Conservation (phyloP, 1,139 yeast genomes). For the Groenewaldozyma sp. region DNA sequence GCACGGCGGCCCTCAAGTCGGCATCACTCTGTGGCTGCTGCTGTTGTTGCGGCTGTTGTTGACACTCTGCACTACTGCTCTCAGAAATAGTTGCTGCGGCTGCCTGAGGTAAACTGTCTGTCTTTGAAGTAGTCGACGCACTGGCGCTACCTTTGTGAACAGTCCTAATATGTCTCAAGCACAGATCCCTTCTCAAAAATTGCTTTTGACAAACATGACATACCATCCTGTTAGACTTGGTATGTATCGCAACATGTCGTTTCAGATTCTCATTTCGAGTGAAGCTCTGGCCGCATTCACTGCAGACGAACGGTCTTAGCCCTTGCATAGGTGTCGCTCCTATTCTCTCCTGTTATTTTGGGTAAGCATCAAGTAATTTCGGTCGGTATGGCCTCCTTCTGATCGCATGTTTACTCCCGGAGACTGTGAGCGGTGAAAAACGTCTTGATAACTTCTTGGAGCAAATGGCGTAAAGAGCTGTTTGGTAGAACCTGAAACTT, state of each 20-base stretch:
- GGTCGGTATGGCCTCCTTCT: too few relatives aligned
- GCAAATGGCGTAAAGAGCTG: too few relatives aligned
- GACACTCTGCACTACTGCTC: neutral
- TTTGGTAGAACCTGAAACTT: too few relatives aligned
- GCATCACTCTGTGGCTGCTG: neutral
- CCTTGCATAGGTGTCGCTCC: too few relatives aligned
- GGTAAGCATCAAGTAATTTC: too few relatives aligned
- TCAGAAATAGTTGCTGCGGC: neutral
- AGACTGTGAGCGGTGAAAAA: too few relatives aligned
- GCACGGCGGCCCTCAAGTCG: constrained; percentile 3
- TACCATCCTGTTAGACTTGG: neutral
- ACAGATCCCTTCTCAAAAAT: constrained; percentile 3
- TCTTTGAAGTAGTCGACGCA: too few relatives aligned
- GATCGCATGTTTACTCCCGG: too few relatives aligned
- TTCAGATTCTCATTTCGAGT: constrained; percentile 5
- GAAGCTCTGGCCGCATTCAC: constrained; percentile 4
- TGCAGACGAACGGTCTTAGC: constrained; percentile 3
- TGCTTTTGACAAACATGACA: constrained; percentile 1
- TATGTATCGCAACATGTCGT: constrained; percentile 4
- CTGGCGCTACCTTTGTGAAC: too few relatives aligned
- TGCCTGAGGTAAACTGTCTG: too few relatives aligned
- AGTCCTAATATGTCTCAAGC: constrained; percentile 2
- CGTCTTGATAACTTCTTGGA: too few relatives aligned
- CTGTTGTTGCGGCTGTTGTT: neutral
- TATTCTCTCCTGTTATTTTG: too few relatives aligned